Percentiles rank a stretch among this genome's conserved stretches.
Conservation (phyloP, 192 early-diverging fungal genomes). For the Backusella liffmaniae region DNA sequence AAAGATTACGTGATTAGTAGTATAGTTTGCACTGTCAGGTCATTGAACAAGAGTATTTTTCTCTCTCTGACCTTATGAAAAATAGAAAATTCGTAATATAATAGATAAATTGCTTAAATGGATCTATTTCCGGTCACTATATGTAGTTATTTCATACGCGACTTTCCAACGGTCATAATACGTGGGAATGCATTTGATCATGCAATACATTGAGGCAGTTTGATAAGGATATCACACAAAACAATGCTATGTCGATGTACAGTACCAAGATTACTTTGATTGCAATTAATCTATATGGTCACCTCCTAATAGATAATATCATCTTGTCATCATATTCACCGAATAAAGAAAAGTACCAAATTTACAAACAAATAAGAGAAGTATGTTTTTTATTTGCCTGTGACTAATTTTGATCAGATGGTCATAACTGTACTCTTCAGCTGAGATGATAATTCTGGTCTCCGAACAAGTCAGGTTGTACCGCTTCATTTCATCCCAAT, state of each 20-base stretch:
- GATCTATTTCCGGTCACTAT: not conserved
- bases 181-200: not conserved
- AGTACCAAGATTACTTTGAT: not conserved
- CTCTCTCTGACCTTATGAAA: not conserved
- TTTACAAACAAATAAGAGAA: not conserved
- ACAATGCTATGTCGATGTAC: not conserved
- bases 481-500: conserved; percentile 3
- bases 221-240: not conserved
- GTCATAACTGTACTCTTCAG: not conserved
- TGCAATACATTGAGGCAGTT: not conserved
- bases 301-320: not conserved
- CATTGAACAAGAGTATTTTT: not conserved
- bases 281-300: too few species aligned
- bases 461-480: conserved; percentile 1
- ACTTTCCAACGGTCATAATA: not conserved
- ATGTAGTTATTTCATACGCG: not conserved
- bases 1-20: not conserved
- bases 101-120: not conserved
- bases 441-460: conserved; percentile 8
- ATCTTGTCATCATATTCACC: not conserved
- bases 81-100: not conserved
- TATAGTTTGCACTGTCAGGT: not conserved
- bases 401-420: conserved; percentile 3
- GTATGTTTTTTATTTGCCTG: not conserved
- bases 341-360: not conserved